Percentiles rank a stretch among this genome's conserved stretches.
Evolutionary conservation across 306 rosid species (phyloP).

Genomic region (Ceratonia siliqua): DNA sequence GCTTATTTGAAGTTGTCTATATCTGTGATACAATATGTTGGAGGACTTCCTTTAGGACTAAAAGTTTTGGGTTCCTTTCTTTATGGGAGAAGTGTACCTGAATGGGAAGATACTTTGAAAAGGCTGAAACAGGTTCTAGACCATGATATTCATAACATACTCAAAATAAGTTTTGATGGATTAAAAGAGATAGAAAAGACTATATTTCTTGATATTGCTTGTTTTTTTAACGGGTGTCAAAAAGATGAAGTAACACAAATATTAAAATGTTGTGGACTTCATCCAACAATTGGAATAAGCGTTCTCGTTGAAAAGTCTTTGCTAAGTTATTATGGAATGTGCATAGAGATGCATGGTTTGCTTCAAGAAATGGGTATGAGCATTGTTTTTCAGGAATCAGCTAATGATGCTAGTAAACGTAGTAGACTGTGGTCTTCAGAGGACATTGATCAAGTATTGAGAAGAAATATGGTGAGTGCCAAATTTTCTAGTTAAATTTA

Average conservation of each 20-base stretch:
- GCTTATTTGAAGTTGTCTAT: not conserved
- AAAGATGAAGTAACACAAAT: not conserved
- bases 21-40: not conserved
- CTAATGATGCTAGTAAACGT: not conserved
- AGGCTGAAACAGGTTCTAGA: not conserved
- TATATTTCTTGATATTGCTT: conserved; percentile 9
- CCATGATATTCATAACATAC: not conserved
- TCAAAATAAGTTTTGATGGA: not conserved
- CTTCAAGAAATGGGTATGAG: not conserved
- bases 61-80: too few relatives aligned
- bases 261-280: not conserved
- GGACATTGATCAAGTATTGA: not conserved
- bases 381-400: not conserved
- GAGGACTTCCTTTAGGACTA: not conserved
- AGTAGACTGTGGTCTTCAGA: not conserved
- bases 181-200: not conserved
- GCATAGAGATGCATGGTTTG: conserved; percentile 2
- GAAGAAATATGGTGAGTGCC: not conserved
- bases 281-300: not conserved
- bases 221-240: not conserved
- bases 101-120: not conserved
- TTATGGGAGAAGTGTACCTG: too few relatives aligned
- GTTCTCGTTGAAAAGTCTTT: not conserved
- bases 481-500: too few relatives aligned
- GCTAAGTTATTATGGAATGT: too few relatives aligned